Percentiles rank a stretch among this genome's conserved stretches.
Conservation (phyloP, 192 early-diverging fungal genomes). For the Phycomyces blakesleeanus region DNA sequence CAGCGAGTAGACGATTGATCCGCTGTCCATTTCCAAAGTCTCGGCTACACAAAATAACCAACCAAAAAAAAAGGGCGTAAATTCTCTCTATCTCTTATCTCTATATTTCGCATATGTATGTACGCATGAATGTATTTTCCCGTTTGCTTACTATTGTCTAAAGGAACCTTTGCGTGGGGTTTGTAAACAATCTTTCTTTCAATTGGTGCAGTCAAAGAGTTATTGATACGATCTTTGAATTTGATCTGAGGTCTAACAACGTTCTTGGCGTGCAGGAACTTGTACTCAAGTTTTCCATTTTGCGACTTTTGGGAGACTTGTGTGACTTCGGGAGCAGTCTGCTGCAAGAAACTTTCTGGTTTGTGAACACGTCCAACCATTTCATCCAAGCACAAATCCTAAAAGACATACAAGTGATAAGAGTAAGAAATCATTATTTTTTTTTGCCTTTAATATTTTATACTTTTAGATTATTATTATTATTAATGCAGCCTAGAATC, state of each 20-base stretch:
- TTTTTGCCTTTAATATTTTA: too few species aligned
- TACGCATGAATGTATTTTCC: too few species aligned
- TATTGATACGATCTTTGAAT: slow-evolving; percentile 88
- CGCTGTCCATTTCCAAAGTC: slow-evolving; percentile 2
- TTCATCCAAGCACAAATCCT: slow-evolving; percentile 78
- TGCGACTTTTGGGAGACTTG: slow-evolving; percentile 22
- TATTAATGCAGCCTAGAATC: too few species aligned
- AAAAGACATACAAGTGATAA: slow-evolving; percentile 14
- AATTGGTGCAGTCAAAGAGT: slow-evolving; percentile 71
- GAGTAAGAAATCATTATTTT: too few species aligned
- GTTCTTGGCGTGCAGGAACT: slow-evolving; percentile 64
- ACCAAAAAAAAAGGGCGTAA: background rate
- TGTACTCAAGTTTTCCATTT: slow-evolving; percentile 42
- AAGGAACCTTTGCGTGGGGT: slow-evolving; percentile 73
- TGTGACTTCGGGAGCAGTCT: slow-evolving; percentile 48
- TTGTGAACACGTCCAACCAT: slow-evolving; percentile 47
- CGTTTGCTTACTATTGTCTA: slow-evolving; percentile 58
- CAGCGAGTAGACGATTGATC: slow-evolving; percentile 28
- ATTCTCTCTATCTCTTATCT: background rate
- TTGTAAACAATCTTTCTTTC: slow-evolving; percentile 78
- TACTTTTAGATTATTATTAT: too few species aligned
- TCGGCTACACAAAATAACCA: slow-evolving; percentile 1
- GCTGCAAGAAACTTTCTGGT: slow-evolving; percentile 28
- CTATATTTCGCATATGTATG: background rate
- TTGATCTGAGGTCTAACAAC: slow-evolving; percentile 82